Percentiles rank a stretch among this genome's conserved stretches.
phyloP scores from a whole-genome alignment of 2,329 filamentous ascomycete genomes.

The Colletotrichum tabaci region DNA sequence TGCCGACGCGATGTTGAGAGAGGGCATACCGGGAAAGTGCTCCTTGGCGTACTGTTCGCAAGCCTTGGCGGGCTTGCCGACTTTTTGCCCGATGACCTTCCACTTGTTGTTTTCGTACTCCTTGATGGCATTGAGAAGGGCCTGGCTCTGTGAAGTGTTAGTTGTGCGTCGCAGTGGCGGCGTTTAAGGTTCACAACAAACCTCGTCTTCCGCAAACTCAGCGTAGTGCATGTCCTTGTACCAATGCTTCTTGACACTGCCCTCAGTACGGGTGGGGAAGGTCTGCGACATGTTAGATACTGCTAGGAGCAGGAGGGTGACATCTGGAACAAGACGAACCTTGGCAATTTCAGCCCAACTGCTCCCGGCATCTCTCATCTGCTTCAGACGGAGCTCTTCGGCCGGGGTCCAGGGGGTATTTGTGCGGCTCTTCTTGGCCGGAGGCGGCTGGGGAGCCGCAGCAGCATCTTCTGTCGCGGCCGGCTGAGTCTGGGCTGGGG shows the following conservation, averaged over 20 bases:
- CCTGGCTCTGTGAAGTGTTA: constrained; percentile 72
- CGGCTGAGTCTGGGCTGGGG: constrained; percentile 50
- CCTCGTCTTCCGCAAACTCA: constrained; percentile 97
- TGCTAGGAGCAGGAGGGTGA: background rate
- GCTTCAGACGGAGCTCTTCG: constrained; percentile 92
- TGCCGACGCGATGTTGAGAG: constrained; percentile 44
- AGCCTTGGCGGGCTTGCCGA: constrained; percentile 95
- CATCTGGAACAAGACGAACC: constrained; percentile 64
- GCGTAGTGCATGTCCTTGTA: constrained; percentile 99
- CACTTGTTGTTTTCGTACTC: constrained; percentile 99
- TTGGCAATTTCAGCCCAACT: constrained; percentile 99
- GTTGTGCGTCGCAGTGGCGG: constrained; percentile 38
- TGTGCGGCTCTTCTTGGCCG: constrained; percentile 93
- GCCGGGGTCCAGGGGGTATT: constrained; percentile 98
- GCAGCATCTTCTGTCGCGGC: constrained; percentile 50
- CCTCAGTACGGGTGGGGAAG: constrained; percentile 93
- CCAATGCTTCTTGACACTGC: constrained; percentile 99
- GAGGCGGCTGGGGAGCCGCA: constrained; percentile 61
- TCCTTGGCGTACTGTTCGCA: constrained; percentile 93
- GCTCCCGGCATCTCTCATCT: constrained; percentile 92
- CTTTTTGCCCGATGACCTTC: constrained; percentile 97
- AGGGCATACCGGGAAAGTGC: constrained; percentile 77
- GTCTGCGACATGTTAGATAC: constrained; percentile 67
- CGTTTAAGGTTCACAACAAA: constrained; percentile 60
- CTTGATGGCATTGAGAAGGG: constrained; percentile 93